Conservation (phyloP, 2,329 filamentous ascomycete genomes). For the Ophiostoma populinum region DNA sequence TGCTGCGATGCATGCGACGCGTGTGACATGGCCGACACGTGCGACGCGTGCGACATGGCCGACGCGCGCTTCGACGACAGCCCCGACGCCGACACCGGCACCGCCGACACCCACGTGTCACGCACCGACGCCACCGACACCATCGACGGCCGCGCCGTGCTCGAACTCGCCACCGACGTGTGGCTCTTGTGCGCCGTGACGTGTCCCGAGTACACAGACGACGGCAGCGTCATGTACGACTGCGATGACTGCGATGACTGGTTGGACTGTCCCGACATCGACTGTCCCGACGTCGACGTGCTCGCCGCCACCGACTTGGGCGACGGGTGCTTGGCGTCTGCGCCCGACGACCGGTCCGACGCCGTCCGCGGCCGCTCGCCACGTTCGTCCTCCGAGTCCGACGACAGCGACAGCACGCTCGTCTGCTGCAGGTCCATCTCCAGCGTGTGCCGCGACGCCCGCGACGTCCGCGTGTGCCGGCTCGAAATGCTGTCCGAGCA, state of each 20-base stretch:
- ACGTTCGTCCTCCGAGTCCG: conserved; percentile 34
- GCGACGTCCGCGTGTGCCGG: conserved; percentile 36
- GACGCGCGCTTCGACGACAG: conserved; percentile 20
- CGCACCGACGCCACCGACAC: background rate
- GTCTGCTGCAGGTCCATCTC: conserved; percentile 35
- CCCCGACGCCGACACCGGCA: background rate
- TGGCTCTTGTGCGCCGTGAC: conserved; percentile 3
- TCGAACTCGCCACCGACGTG: conserved; percentile 5
- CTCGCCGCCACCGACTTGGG: background rate
- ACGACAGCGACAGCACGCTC: conserved; percentile 39
- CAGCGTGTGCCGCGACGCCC: conserved; percentile 31
- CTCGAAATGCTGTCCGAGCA: conserved; percentile 36
- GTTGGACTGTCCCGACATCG: no score
- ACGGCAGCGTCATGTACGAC: background rate
- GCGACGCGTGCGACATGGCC: conserved; percentile 14
- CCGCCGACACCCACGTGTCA: background rate
- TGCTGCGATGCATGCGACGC: background rate
- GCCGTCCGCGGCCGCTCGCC: conserved; percentile 18
- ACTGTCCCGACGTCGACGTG: background rate
- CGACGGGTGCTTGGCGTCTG: no score
- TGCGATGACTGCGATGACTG: no score
- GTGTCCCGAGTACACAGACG: background rate
- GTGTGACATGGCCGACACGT: background rate
- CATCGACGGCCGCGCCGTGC: background rate
- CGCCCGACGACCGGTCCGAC: no score